Percentiles rank a stretch among this genome's conserved stretches.
Conservation (phyloP, 352 stramenopile species). For the Thalassiosira ordinaria region DNA sequence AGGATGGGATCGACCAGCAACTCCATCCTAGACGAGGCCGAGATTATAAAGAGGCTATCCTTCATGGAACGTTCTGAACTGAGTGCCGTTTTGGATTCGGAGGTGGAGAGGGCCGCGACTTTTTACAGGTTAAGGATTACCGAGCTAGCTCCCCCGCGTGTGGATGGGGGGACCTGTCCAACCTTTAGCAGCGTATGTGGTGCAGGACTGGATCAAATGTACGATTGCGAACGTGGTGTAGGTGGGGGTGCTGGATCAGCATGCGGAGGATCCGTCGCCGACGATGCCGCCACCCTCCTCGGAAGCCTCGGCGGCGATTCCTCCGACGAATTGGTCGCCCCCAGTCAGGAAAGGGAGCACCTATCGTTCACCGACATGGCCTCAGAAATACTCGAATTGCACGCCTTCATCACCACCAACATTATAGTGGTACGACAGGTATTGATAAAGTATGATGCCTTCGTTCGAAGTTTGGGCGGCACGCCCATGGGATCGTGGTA, state of each 20-base stretch:
- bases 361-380: slow-evolving; percentile 38
- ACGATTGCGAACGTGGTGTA: neutral
- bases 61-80: slow-evolving; percentile 39
- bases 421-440: slow-evolving; percentile 66
- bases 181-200: slow-evolving; percentile 1
- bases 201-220: neutral
- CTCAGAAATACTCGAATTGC: slow-evolving; percentile 69
- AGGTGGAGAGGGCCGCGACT: slow-evolving; percentile 31
- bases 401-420: slow-evolving; percentile 73
- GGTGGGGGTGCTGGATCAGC: too few species aligned
- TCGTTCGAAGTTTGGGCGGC: slow-evolving; percentile 58
- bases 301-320: neutral
- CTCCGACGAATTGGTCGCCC: slow-evolving; percentile 4
- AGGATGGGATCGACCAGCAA: neutral
- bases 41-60: slow-evolving; percentile 28
- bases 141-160: slow-evolving; percentile 23
- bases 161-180: slow-evolving; percentile 21
- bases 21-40: neutral
- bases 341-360: neutral
- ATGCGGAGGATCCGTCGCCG: neutral
- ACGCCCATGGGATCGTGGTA: slow-evolving; percentile 73
- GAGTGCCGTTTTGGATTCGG: slow-evolving; percentile 19
- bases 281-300: neutral
- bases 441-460: slow-evolving; percentile 77
- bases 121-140: slow-evolving; percentile 37